Evolutionary conservation across 2,329 filamentous ascomycete species (phyloP), one percentile per base, ranked within the genome.

Genomic region (Aspergillus cejpii): DNA sequence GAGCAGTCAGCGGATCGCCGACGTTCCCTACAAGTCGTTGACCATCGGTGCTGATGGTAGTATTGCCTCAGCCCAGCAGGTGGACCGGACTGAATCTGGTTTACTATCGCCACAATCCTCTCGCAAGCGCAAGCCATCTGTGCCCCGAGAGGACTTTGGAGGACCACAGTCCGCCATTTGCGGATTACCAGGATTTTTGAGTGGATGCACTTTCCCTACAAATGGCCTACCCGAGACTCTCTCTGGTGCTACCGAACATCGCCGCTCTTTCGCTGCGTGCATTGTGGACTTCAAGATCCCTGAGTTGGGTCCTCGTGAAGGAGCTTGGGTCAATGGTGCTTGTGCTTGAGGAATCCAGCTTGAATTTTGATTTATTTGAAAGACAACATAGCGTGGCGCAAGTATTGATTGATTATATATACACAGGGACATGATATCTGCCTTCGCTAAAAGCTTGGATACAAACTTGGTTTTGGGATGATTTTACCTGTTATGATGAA

Each of bases 211-310:
- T 14, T 37, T 44, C 27, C 37, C 47, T 11, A 26, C 17, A 6
- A 37, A 27, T 37, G 14, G 29, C 11, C 17, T 43, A 11, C 28
- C 46, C 15, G 36, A 37, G 6, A 19, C 44, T 12, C 24, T 39
- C 21, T 23, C 21, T 8, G 36, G 45, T 4, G 37, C 33, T 19
- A 34, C 31, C 2, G 43, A 49, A 11, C 54, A 57, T 2, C 59
- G 59, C 10, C 49, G 61, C 1, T 65, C 63, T 2, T 66, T 65
- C 37, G 61, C 62, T 0, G 63, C 64, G 34, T 64, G 62, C 43
- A 65, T 66, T 37, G 58, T 66, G 46, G 63, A 65, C 39, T 57
- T 67, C 42, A 63, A 60, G 33, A 64, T 65, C 14, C 61, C 64
- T 6, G 58, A 62, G 19, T 48, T 62, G 3, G 53, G 56, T 10